These are phyloP conservation scores for Hypoxylon perforatum DNA, from an alignment of 495 filamentous ascomycete genomes.

Conservation along the genomic window DNA sequence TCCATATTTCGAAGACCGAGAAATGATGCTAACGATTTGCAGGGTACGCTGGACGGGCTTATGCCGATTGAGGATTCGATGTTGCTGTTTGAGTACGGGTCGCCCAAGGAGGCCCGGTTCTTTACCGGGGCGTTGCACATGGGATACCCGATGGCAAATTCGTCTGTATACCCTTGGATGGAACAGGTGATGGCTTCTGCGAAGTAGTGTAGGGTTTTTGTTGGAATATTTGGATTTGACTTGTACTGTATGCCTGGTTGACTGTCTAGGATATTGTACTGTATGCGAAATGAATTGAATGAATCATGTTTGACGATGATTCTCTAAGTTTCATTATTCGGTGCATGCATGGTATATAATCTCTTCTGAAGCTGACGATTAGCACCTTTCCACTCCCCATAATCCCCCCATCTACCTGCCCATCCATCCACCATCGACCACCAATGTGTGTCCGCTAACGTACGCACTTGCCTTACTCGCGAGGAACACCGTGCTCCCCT, in stretches of 20 bases:
- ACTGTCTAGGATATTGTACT: not conserved
- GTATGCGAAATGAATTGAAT: not conserved
- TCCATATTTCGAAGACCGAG: not conserved
- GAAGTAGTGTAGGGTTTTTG: constrained; percentile 28
- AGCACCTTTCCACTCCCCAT: too few relatives aligned
- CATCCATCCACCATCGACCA: constrained; percentile 96
- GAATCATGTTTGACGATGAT: not conserved
- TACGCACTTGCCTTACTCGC: constrained; percentile 81
- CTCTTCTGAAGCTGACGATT: too few relatives aligned
- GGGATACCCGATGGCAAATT: constrained; percentile 70
- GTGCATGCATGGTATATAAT: too few relatives aligned
- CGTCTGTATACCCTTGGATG: constrained; percentile 66
- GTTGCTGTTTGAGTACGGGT: constrained; percentile 73
- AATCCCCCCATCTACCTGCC: constrained; percentile 67
- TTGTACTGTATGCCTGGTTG: constrained; percentile 3
- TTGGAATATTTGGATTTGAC: not conserved
- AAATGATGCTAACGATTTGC: constrained; percentile 24
- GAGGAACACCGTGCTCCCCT: constrained; percentile 82
- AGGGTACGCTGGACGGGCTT: constrained; percentile 76
- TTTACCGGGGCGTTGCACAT: constrained; percentile 70
- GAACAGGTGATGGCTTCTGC: constrained; percentile 58
- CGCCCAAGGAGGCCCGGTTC: constrained; percentile 78
- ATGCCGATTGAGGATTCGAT: constrained; percentile 84
- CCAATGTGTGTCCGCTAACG: constrained; percentile 81
- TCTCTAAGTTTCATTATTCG: too few relatives aligned